phyloP scores from a whole-genome alignment of 805 yeast genomes.

The Myxozyma sirexii region DNA sequence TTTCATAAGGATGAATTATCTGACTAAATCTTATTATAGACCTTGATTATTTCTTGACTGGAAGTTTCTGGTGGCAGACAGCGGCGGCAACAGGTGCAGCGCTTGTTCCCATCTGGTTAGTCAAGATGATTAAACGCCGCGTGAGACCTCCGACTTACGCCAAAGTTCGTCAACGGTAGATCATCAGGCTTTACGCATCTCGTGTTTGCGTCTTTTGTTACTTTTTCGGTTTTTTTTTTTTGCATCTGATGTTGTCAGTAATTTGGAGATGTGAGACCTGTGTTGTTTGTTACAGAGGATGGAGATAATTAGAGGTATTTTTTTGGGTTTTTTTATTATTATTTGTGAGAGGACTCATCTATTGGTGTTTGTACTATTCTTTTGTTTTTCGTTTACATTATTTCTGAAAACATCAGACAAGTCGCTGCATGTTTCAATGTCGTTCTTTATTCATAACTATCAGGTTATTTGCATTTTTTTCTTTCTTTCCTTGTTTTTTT shows the following conservation, averaged over 20 bases:
- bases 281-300: not conserved
- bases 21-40: conserved; percentile 17
- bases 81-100: conserved; percentile 66
- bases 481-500: not conserved
- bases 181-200: not conserved
- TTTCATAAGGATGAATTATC: too few species aligned
- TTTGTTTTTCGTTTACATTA: too few species aligned
- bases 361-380: not conserved
- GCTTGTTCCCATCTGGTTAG: conserved; percentile 86
- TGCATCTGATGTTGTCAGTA: not conserved
- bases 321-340: not conserved
- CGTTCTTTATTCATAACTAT: not conserved
- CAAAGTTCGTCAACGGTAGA: conserved; percentile 73
- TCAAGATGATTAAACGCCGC: conserved; percentile 70
- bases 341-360: not conserved
- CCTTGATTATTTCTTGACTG: conserved; percentile 58
- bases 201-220: too few species aligned
- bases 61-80: conserved; percentile 70
- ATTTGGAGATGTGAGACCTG: not conserved
- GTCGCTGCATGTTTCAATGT: not conserved
- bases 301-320: not conserved
- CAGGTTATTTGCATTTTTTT: conserved; percentile 1
- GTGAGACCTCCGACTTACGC: conserved; percentile 95
- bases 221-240: not conserved
- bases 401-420: too few species aligned